These are phyloP conservation scores for Solanum hybrid DNA, from an alignment of 305 asterid genomes.

Conservation along the genomic window DNA sequence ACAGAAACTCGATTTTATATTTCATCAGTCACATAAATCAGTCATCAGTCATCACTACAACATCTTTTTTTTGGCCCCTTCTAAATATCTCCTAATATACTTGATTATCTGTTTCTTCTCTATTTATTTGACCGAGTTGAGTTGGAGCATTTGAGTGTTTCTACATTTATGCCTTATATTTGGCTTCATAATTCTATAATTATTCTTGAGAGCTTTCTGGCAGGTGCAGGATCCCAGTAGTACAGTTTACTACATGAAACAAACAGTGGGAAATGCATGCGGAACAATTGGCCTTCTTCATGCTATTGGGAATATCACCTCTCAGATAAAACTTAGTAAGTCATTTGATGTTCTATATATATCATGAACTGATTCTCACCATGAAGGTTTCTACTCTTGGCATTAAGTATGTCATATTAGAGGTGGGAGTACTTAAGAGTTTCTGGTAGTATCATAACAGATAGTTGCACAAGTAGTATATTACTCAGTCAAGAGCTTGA, in stretches of 20 bases:
- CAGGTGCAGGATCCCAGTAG: slow-evolving; percentile 46
- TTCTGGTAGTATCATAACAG: background rate
- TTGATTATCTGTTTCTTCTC: background rate
- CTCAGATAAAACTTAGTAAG: slow-evolving; percentile 82
- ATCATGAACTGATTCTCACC: background rate
- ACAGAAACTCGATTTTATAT: background rate
- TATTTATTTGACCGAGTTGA: background rate
- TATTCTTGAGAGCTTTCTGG: slow-evolving; percentile 11
- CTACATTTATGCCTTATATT: background rate
- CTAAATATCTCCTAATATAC: background rate
- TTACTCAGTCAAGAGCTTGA: background rate
- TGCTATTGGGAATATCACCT: slow-evolving; percentile 81
- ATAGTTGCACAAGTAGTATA: background rate
- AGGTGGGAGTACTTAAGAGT: background rate
- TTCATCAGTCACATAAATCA: background rate
- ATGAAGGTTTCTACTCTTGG: background rate
- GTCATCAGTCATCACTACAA: background rate
- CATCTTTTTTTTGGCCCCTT: background rate
- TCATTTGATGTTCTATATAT: background rate
- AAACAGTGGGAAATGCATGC: slow-evolving; percentile 98
- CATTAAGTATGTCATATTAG: background rate
- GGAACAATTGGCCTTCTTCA: slow-evolving; percentile 97
- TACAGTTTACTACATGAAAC: slow-evolving; percentile 87
- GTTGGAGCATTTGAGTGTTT: background rate
- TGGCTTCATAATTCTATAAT: slow-evolving; percentile 1